Conservation (phyloP, 257 asterid genomes). For the Solanum sitiens region DNA sequence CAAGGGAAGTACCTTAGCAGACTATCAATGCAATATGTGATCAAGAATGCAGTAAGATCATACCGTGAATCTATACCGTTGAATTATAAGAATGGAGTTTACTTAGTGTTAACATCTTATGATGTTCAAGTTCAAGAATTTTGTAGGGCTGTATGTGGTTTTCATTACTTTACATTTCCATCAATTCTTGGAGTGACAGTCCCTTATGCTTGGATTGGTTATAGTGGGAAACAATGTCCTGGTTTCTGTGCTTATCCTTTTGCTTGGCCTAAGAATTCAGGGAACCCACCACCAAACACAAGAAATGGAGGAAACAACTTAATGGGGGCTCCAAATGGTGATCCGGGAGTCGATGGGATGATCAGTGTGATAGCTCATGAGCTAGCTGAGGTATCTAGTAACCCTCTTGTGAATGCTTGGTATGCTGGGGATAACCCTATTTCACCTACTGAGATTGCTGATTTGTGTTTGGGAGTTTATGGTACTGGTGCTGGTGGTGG, state of each 20-base stretch:
- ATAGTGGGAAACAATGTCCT: constrained; percentile 64
- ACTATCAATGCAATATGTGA: constrained; percentile 43
- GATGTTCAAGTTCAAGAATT: constrained; percentile 64
- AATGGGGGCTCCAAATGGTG: constrained; percentile 59
- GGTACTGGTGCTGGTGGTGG: constrained; percentile 82
- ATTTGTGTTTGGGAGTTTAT: constrained; percentile 57
- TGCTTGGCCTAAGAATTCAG: constrained; percentile 42
- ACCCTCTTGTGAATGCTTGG: constrained; percentile 74
- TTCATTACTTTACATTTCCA: constrained; percentile 68
- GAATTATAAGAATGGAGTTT: constrained; percentile 38
- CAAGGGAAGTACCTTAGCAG: constrained; percentile 42
- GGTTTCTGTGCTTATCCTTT: constrained; percentile 72
- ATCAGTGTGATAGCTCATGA: constrained; percentile 81
- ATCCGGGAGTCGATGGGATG: constrained; percentile 64
- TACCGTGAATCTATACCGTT: constrained; percentile 21
- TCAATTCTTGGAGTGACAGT: constrained; percentile 51
- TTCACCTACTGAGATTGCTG: constrained; percentile 72
- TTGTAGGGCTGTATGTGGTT: constrained; percentile 72
- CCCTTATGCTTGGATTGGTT: constrained; percentile 74
- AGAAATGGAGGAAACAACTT: constrained; percentile 10
- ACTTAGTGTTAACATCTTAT: constrained; percentile 39
- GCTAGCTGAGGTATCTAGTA: constrained; percentile 59
- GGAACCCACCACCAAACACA: constrained; percentile 15
- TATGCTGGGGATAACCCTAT: constrained; percentile 61
- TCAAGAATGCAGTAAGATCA: constrained; percentile 24